Conservation (phyloP, 805 yeast genomes). For the Tanozyma kutaoensis region DNA sequence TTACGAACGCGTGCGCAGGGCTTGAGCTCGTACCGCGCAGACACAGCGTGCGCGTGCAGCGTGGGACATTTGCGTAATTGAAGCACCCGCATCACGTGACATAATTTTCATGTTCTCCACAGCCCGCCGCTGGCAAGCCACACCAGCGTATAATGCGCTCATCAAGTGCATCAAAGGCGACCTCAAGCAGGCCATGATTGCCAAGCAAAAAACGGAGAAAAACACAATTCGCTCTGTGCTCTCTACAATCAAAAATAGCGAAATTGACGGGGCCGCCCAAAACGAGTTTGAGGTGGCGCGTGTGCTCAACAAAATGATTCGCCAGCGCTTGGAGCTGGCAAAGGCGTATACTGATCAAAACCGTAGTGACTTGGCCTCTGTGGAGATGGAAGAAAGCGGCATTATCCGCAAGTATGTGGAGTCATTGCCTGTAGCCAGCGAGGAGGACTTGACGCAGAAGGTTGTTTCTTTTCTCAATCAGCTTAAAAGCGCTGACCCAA, state of each 20-base stretch:
- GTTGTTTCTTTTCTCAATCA: too few species aligned
- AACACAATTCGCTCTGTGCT: slow-evolving; percentile 31
- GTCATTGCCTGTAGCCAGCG: slow-evolving; percentile 34
- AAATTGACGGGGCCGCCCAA: slow-evolving; percentile 12
- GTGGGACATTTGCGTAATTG: too few species aligned
- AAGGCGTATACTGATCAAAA: slow-evolving; percentile 30
- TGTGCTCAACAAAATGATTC: slow-evolving; percentile 23
- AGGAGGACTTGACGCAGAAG: slow-evolving; percentile 21
- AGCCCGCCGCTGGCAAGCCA: slow-evolving; percentile 13
- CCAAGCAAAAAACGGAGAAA: slow-evolving; percentile 12
- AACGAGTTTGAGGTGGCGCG: slow-evolving; percentile 8
- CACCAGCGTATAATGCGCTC: slow-evolving; percentile 18
- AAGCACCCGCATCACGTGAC: too few species aligned
- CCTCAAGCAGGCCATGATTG: slow-evolving; percentile 13
- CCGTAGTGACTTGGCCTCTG: slow-evolving; percentile 40
- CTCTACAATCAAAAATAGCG: slow-evolving; percentile 28
- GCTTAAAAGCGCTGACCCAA: slow-evolving; percentile 1
- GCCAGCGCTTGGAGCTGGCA: slow-evolving; percentile 37
- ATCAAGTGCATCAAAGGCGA: slow-evolving; percentile 8
- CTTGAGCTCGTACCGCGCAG: too few species aligned
- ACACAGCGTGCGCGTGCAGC: too few species aligned
- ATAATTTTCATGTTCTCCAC: not conserved
- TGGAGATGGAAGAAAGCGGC: slow-evolving; percentile 32
- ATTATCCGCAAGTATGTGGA: slow-evolving; percentile 26
- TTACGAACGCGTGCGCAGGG: too few species aligned